Evolutionary conservation across 2,329 filamentous ascomycete species (phyloP), one percentile per base, ranked within the genome.

Genomic region (Fusarium concolor): DNA sequence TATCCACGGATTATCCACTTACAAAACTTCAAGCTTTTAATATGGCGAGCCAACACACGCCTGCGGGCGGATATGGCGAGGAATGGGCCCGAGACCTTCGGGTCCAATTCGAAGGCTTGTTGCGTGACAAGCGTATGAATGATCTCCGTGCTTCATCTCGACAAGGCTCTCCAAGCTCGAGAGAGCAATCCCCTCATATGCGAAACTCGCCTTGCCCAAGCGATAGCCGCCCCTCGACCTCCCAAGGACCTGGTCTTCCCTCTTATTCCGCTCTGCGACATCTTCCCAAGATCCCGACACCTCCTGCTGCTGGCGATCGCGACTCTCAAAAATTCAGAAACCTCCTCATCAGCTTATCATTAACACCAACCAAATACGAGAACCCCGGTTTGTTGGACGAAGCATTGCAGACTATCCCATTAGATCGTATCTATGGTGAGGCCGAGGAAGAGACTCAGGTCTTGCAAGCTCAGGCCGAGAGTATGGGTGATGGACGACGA

Each of bases 371-470:
- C 20, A 96, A 95, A 77, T 99, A 97, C 82, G 96, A 99, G 80
- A 98, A 99, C 79, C 95, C 96, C 0, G 96, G 96, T 35, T 83
- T 98, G 12, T 83, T 99, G 52, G 96, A 99, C 77, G 95, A 98
- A 78, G 96, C 95, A 6, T 83, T 99, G 18, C 89, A 92, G 65
- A 89, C 89, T 37, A 93, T 99, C 47, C 95, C 95, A 0, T 83
- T 98, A 29, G 93, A 97, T 76, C 89, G 93, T 71, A 93, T 99
- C 72, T 98, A 98, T 79, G 87, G 90, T 70, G 94, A 97, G 77
- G 96, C 96, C 52, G 94, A 98, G 77, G 95, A 98, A 78, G 94
- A 98, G 80, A 89, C 88, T 68, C 93, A 97, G 77, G 90, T 97
- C 29, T 84, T 97, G 72, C 89, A 92, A 75, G 96, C 93, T 33